Base-by-base conservation (phyloP, 352 stramenopile species). In the Stramenopiles sp. region DNA sequence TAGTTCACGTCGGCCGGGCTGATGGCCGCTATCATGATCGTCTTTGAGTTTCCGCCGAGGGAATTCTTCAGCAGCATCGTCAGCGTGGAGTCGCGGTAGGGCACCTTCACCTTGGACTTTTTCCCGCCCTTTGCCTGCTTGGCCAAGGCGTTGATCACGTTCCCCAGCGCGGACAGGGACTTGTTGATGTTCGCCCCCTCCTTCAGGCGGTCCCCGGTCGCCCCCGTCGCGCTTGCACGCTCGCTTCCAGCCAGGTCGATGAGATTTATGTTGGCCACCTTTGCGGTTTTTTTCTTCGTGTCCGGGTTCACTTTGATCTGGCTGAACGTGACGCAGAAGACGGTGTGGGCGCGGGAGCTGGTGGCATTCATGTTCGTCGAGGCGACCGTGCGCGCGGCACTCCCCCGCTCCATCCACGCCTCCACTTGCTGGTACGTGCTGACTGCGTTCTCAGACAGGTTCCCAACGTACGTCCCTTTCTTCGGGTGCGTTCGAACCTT, bases 21-120 rank as follows among this genome's bases (percentile, higher is more conserved):
- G 34, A 94, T 78, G 12, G 87, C 87, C 36, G 88, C 87, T 53
- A 93, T 92, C 87, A 92, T 92, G 35, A 93, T 92, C 18, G 88
- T 92, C 75, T 93, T 95, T 0, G 86, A 88, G 75, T 93, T 92
- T 34, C 86, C 87, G 48, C 87, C 87, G 0, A 94, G 80, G 0
- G 86, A 91, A 76, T 30, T 12, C 43, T 30, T 34, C 34, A n/a
- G 31, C 1, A 49, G 3, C 75, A 80, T 68, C 6, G 53, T 71
- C 6, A 71, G 35, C 35, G 33, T 71, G 35, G 30, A 35, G 4
- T 71, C 53, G 1, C 53, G 53, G 6, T 71, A 71, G 6, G 53
- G 53, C 35, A 71, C 53, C 35, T 30, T 30, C n/a, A n/a, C n/a
- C 33, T 33, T 71, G 6, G 53, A 2, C 35, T 71, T 71, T 71